Base-by-base conservation (phyloP, 140 eudicot genomes). In the Cichorium intybus region DNA sequence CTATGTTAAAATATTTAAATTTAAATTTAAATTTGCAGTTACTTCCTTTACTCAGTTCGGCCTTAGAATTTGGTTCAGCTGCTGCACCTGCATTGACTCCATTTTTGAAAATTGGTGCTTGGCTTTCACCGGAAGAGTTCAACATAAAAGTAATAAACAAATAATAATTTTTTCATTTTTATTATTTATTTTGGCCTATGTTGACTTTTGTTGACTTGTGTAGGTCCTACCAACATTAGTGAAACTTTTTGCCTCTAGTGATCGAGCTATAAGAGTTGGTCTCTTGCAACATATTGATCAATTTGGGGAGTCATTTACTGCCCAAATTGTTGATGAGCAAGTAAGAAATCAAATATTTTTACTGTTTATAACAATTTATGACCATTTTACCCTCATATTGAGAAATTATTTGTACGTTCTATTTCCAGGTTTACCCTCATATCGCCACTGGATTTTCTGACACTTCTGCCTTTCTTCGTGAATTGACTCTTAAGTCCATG, bases 21-120 rank as follows among this genome's bases (percentile, higher is more conserved):
- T n/a, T n/a, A n/a, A n/a, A n/a, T n/a, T n/a, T 24, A 51, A 26
- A 39, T 63, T 24, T 46, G 61, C 81, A 92, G 96, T 75, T 92
- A 47, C 89, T 92, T 85, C 99, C 99, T 73, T 62, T 88, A 67
- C 78, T 93, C 66, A 95, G 90, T 75, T 85, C 97, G 43, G 81
- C 99, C 50, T 78, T 93, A 52, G 99, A 88, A 82, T 93, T 81
- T 76, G 99, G 99, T 63, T 85, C 99, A 56, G 97, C 97, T 75
- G 74, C 94, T 58, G 99, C 99, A 35, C 99, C 95, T 75, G 99
- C 99, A 60, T 81, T 93, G 80, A 77, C 95, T 22, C 97, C 99
- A 69, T 78, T 88, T 66, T 65, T 93, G 56, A 93, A 93, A 80
- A 59, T 93, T 85, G 99, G 99, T 58, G 83, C 94, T 46, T 88